Base-by-base conservation (phyloP, 441 rosid genomes). In the Erysimum pusillum region DNA sequence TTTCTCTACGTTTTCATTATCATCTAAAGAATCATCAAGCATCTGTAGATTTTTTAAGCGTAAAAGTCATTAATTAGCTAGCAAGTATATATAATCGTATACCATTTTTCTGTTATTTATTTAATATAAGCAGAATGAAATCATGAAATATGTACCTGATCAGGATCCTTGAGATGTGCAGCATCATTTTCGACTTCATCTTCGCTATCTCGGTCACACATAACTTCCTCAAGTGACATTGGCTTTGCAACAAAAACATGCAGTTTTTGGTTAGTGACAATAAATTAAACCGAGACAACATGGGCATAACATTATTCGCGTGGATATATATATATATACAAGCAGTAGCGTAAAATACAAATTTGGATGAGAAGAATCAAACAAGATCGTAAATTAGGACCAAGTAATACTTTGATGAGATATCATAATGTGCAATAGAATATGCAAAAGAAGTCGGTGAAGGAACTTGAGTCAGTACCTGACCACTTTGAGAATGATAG, bases 1-100 rank as follows among this genome's bases (percentile, higher is more conserved):
- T 71, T 75, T 90, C 81, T 88, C 91, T 86, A 93, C 94, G 39
- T 84, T 90, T 79, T 84, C 84, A 56, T 89, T 86, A 66, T 91
- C 97, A 71, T 91, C 98, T 64, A 89, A 93, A 78, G 91, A 91
- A 82, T 91, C 97, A 82, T 93, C 97, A 71, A 93, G 93, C 94
- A 89, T 86, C 99, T 93, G 86, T 83, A 83, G 77, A 15, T 11
- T 60, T 57, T 17, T 7, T 1, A 32, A 22, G 10, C 42, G 35
- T 44, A 6, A 35, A 46, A 58, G 9, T 42, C 57, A 58, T 78
- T 52, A 25, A 25, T 25, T 25, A 25, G 28, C 28, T 25, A 52
- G 18, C 25, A 67, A 63, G 31, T 44, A 60, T 63, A 36, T 36
- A 25, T 25, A 25, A 25, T 44, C 6, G 0, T 44, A 32, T 58